Evolutionary conservation across 2,329 filamentous ascomycete species (phyloP), one percentile per base, ranked within the genome.

Genomic region (Plectosphaerella cucumerina): DNA sequence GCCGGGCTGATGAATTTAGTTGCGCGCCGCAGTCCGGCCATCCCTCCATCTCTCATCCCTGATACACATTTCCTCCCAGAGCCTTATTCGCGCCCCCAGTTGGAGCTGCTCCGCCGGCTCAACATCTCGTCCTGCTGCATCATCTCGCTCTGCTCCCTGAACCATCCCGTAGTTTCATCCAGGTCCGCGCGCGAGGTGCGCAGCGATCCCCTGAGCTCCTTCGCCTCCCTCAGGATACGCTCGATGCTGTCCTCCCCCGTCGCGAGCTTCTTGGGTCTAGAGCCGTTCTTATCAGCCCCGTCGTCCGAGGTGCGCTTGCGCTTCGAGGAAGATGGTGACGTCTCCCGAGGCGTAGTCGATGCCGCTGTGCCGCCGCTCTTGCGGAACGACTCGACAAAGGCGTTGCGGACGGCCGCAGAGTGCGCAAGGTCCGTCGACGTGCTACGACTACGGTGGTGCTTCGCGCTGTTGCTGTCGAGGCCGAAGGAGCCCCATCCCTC

Each of bases 151-250:
- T 78, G 74, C 48, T 70, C 67, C 49, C 62, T 65, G 58, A 72
- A 76, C 75, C 75, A 78, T 18, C 67, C 64, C n/a, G 66, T 67
- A 15, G 68, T 73, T 54, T 76, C 68, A 53, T 77, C 72, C 62
- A 78, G 67, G 51, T 76, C 73, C 51, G 70, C 63, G 14, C 71
- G 66, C 56, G 73, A 64, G 47, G 66, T 65, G 35, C 66, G 66
- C 39, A 78, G 66, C 55, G 44, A 70, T 63, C 51, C 46, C 22
- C 72, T 55, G 35, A 63, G 68, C 51, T 71, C 65, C 23, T 47
- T 48, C 23, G 70, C 70, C 43, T 74, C 71, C 49, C 69, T 69
- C 59, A 77, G 66, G 15, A 75, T 67, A 26, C 69, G 66, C 51
- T 66, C 57, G 18, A 56, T 48, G 10, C 73, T 71, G 43, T 48